Evolutionary conservation across 148 eudicot species (phyloP).

Genomic region (Amaranthus cruentus): DNA sequence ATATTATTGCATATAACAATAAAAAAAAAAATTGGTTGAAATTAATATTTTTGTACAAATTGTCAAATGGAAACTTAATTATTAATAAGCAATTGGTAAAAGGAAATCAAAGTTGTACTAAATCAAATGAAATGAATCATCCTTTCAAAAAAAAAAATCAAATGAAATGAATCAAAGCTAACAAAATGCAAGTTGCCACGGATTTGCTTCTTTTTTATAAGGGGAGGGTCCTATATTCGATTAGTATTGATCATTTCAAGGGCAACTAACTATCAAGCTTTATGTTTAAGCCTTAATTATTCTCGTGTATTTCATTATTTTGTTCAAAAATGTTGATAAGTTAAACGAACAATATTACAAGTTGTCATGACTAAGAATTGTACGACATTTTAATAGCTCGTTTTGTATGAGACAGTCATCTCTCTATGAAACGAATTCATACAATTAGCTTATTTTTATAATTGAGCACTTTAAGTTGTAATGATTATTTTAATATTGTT

Average conservation of each 20-base stretch:
- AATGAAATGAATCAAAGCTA: too few species aligned
- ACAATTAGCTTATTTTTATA: too few species aligned
- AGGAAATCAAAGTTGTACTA: constrained; percentile 6
- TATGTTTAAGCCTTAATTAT: not conserved
- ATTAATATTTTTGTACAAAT: constrained; percentile 16
- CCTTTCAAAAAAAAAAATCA: not conserved
- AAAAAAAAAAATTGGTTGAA: not conserved
- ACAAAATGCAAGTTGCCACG: constrained; percentile 11
- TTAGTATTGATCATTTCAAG: not conserved
- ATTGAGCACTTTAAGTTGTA: too few species aligned
- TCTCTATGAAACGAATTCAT: too few species aligned
- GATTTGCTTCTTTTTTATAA: not conserved
- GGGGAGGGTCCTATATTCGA: not conserved
- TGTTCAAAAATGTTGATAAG: not conserved
- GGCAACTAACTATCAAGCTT: not conserved
- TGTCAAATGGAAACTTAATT: constrained; percentile 12
- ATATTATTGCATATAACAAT: not conserved
- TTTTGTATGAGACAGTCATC: too few species aligned
- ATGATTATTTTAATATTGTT: too few species aligned
- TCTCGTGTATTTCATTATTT: not conserved
- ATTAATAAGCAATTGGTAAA: constrained; percentile 1
- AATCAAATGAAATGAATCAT: not conserved
- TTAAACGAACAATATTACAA: too few species aligned
- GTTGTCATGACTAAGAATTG: too few species aligned
- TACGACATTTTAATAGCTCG: too few species aligned